Base-by-base conservation (phyloP, 78 protist species). In the Tieghemostelium lacteum region DNA sequence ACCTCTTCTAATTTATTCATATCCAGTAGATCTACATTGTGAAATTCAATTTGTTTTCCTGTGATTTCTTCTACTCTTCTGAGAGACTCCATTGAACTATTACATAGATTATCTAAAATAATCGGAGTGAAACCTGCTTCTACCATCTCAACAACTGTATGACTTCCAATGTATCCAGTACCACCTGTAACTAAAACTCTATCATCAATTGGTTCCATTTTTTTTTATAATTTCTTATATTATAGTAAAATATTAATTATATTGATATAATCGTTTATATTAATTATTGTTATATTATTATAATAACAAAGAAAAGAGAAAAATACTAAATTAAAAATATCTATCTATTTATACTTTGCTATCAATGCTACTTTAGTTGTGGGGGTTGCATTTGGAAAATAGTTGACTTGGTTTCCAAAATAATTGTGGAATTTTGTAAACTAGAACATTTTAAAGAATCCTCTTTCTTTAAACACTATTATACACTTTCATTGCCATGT, bases 101-200 rank as follows among this genome's bases (percentile, higher is more conserved):
- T 96, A 73, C 24, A 0, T 5, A 97, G 72, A 69, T 96, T 93
- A 63, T 98, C 99, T n/a, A 97, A 65, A 1, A 98, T 93, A 19
- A 96, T 85, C 16, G 98, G 99, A 5, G 95, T 78, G 57, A 88
- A 88, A 33, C 98, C 98, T 16, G 85, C 61, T 20, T 73, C 31
- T 45, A 96, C 52, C 29, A 98, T 80, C 65, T 93, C 97, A 20
- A 97, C 67, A 3, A 75, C 93, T 2, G 95, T 93, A 92, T 98
- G 99, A 54, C 95, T 57, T 6, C 99, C 99, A 64, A 99, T 99
- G 87, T 94, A 99, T 37, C 99, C 99, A 24, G 98, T 98, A 0
- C 99, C 99, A 33, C 95, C 95, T 17, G 95, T 86, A n/a, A 93
- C 95, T 60, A 93, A 58, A 52, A 93, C 83, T 40, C 60, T 63